Evolutionary conservation across 108 stramenopile species (phyloP), one percentile per base, ranked within the genome.

Genomic region (Skeletonema marinoi): DNA sequence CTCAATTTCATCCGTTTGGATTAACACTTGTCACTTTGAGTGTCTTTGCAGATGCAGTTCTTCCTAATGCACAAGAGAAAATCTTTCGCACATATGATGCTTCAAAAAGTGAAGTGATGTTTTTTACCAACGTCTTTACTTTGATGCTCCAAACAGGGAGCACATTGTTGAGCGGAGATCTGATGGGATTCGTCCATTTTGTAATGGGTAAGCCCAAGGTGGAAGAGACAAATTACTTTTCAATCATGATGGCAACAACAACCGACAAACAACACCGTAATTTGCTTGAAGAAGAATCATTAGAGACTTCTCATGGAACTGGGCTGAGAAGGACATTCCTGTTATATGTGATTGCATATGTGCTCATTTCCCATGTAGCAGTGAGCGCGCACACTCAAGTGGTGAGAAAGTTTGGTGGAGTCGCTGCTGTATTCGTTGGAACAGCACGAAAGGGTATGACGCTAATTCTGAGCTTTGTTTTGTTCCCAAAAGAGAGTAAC

Each of bases 371-470:
- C 6, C 96, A 98, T 77, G 78, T 97, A 59, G 98, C 97, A 31
- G 97, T 98, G 31, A 90, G 93, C 25, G 76, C 89, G 8, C 96
- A 97, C 77, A 98, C 97, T 88, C 88, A 80, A 29, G 85, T 97
- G 4, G 93, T 98, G 16, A 96, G 93, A 70, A 88, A 89, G 41
- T 98, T 96, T 78, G 98, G 97, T 21, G 96, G 96, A 6, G 96
- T 98, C 21, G 88, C 96, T 14, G 93, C 97, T 17, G 97, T 98
- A 0, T 80, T 97, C 32, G 79, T 98, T 14, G 96, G 96, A 8
- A 97, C 95, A 25, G 95, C 88, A 17, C 83, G 98, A 50, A 98
- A 98, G 76, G 96, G 95, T 2, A 96, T 98, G 93, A 97, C 98
- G 46, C 63, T 93, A 66, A 54, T 93, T 30, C 69, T 93, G 42